Percentiles rank a stretch among this genome's conserved stretches.
These are phyloP conservation scores for Cystobasidium slooffiae DNA, from an alignment of 1,284 basidiomycete genomes.

Conservation along the genomic window DNA sequence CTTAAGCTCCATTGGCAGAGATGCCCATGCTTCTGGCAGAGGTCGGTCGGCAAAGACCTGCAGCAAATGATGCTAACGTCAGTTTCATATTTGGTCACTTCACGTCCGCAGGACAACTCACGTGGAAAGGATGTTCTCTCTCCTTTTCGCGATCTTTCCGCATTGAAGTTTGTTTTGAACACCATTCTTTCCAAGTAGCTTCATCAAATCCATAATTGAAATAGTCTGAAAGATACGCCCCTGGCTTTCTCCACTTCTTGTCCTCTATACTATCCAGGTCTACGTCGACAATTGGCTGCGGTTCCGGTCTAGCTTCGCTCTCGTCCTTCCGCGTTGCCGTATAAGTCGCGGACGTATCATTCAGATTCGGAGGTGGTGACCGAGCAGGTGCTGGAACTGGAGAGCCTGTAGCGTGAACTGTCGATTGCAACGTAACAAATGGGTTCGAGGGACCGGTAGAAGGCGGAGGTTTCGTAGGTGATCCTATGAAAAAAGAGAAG, in stretches of 20 bases:
- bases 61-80: background rate
- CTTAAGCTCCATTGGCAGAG: slow-evolving; percentile 52
- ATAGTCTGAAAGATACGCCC: slow-evolving; percentile 93
- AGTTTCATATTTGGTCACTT: too few relatives aligned
- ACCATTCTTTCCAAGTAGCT: slow-evolving; percentile 89
- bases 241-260: slow-evolving; percentile 90
- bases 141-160: slow-evolving; percentile 71
- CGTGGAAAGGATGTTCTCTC: slow-evolving; percentile 55
- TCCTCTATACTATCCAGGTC: slow-evolving; percentile 75
- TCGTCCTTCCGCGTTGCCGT: slow-evolving; percentile 9
- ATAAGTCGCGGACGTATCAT: slow-evolving; percentile 26
- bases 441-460: background rate
- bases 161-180: slow-evolving; percentile 79
- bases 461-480: background rate
- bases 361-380: slow-evolving; percentile 8
- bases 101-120: slow-evolving; percentile 49
- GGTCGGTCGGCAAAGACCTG: slow-evolving; percentile 64
- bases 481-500: background rate
- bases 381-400: slow-evolving; percentile 35
- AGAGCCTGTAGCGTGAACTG: slow-evolving; percentile 19
- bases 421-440: slow-evolving; percentile 10
- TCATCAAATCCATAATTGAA: slow-evolving; percentile 99
- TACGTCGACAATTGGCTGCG: slow-evolving; percentile 51
- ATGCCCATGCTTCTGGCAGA: slow-evolving; percentile 70
- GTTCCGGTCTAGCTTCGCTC: slow-evolving; percentile 16